Evolutionary conservation across 768 basidiomycete species (phyloP).

Genomic region (Steccherinum ochraceum): DNA sequence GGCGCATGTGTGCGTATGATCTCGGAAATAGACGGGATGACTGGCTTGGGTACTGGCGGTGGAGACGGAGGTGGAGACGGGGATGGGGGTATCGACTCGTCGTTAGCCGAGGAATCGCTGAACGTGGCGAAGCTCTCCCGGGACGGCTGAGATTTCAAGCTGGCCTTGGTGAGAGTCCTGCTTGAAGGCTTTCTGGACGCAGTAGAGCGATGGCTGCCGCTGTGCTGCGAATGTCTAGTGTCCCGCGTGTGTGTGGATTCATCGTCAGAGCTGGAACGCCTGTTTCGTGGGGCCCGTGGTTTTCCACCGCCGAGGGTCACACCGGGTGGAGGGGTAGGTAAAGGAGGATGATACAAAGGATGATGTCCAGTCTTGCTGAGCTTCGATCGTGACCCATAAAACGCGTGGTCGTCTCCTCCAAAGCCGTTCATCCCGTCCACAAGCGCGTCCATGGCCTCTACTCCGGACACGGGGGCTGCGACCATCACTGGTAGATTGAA

Average conservation of each 20-base stretch:
- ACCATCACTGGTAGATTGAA: constrained; percentile 49
- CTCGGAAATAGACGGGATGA: constrained; percentile 80
- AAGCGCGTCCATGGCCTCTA: constrained; percentile 83
- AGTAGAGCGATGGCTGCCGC: neutral
- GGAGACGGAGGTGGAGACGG: constrained; percentile 7
- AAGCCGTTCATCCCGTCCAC: constrained; percentile 85
- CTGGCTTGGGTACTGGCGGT: constrained; percentile 30
- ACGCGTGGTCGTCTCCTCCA: constrained; percentile 44
- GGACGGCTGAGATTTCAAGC: constrained; percentile 2
- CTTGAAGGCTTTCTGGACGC: constrained; percentile 10
- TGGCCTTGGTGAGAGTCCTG: constrained; percentile 7
- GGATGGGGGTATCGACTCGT: neutral
- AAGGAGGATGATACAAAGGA: constrained; percentile 75
- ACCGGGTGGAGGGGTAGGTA: constrained; percentile 81
- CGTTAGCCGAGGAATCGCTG: constrained; percentile 5
- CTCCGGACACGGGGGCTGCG: constrained; percentile 69
- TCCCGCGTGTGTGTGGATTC: constrained; percentile 24
- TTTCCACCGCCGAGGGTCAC: constrained; percentile 50
- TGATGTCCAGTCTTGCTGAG: constrained; percentile 58
- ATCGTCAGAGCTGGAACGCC: constrained; percentile 46
- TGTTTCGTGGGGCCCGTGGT: constrained; percentile 22
- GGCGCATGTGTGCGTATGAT: constrained; percentile 80
- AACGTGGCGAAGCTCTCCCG: neutral
- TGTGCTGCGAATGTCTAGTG: constrained; percentile 1
- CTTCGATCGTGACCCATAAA: constrained; percentile 33